Evolutionary conservation across 1,139 yeast genomes (phyloP), one percentile per base, ranked within the genome.

Genomic region (Sugiyamaella xylanicola): DNA sequence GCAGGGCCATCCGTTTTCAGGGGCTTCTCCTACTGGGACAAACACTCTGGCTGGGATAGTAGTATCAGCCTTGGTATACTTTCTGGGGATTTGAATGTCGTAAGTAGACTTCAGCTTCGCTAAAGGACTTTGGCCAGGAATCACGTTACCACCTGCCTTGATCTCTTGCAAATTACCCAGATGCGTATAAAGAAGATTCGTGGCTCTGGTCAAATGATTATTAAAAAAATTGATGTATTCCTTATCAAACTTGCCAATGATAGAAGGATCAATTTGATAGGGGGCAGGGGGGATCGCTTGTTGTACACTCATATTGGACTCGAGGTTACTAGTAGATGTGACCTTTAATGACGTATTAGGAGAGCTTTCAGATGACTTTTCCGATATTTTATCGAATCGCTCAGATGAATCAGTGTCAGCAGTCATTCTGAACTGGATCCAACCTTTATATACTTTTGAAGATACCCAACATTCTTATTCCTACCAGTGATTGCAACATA

Each of bases 121-220:
- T 45, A 67, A 57, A 2, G 76, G 72, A 21, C 74, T 63, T 58
- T 74, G 79, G 5, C 80, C 80, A 0, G 80, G 80, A 58, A 77
- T 74, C n/a, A 76, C 77, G 56, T 75, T 76, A 1, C 81, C 81
- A n/a, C 76, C 77, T 0, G 69, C 70, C 59, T 78, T 69, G 17
- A 75, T 67, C 19, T 61, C 61, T 1, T 65, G 69, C 56, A 78
- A 68, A 5, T 80, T 80, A 8, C 66, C 68, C 54, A 77, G 67
- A 57, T 77, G 79, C 13, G 80, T 77, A 60, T 74, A 77, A 25
- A 76, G 63, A 41, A 77, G 69, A 54, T 68, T 70, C 17, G 76
- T 71, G 36, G 66, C 56, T 27, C 68, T 60, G 16, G 59, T 49
- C 57, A 78, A 63, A 48, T 68, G 56, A 29, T 65, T 56, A 45